Evolutionary conservation across 352 stramenopile genomes (phyloP), one percentile per base, ranked within the genome.

Genomic region (Globisporangium nodosum): DNA sequence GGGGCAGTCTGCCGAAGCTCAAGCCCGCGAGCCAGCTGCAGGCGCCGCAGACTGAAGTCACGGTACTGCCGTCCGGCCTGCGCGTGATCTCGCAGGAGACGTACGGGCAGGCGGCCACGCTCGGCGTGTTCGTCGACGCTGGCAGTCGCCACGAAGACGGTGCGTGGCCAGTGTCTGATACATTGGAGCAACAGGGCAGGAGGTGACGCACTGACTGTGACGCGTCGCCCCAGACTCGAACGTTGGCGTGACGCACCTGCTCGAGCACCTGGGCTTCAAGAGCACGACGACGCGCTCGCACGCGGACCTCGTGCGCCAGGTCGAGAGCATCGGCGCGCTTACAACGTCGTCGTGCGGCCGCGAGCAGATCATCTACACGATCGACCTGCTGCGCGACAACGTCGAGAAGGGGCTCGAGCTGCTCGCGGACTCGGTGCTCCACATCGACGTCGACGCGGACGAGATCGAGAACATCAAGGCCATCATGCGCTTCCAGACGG

Each of bases 361-460:
- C 49, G 96, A 99, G 68, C 94, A 99, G 77, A 97, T 98, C 61
- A 91, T 99, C 49, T 98, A 98, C 73, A 98, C 91, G 61, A 88
- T 98, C 60, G 96, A 99, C 71, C 71, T 98, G 48, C 72, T 99
- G 46, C 85, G 96, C 45, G 94, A 98, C 63, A 98, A 98, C 64
- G 83, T 98, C 7, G 76, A 89, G 43, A 73, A 83, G 45, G 95
- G 90, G 0, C 76, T 98, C 49, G 79, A 95, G 60, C 71, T 99
- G 55, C 73, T 99, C 18, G 81, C 87, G 2, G 91, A 97, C 61
- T 86, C 86, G 15, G 78, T 98, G 57, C 66, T 94, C 11, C 81
- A 92, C 56, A 82, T 91, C 3, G 65, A 92, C 35, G 66, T 97
- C 7, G 51, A 85, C 9, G 63, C 77, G 0, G 82, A 94, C n/a